phyloP scores from a whole-genome alignment of 2,329 filamentous ascomycete genomes.

The Fusarium duplospermum region DNA sequence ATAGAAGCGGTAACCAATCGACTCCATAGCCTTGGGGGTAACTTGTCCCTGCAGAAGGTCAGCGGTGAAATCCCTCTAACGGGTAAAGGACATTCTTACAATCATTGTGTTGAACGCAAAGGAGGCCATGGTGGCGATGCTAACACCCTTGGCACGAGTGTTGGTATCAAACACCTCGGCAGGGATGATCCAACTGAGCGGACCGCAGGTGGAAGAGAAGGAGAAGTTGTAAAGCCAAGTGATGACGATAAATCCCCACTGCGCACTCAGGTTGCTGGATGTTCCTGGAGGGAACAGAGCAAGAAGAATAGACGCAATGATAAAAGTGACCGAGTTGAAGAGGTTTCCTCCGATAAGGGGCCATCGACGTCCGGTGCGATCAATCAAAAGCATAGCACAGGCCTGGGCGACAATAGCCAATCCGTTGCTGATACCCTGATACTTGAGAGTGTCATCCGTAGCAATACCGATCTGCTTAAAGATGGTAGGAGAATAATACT shows the following conservation, averaged over 20 bases:
- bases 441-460: conserved; percentile 73
- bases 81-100: too few relatives aligned
- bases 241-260: conserved; percentile 76
- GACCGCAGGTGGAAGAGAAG: conserved; percentile 77
- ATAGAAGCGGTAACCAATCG: conserved; percentile 58
- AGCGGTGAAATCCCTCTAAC: too few relatives aligned
- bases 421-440: conserved; percentile 79
- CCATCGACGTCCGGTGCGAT: conserved; percentile 77
- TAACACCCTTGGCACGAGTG: conserved; percentile 78
- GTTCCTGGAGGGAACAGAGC: conserved; percentile 66
- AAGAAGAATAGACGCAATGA: conserved; percentile 69
- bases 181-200: conserved; percentile 68
- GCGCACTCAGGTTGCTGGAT: conserved; percentile 57
- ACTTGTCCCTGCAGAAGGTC: conserved; percentile 58
- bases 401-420: conserved; percentile 76
- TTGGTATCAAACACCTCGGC: conserved; percentile 82
- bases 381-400: conserved; percentile 75
- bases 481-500: conserved; percentile 77
- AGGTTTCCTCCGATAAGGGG: conserved; percentile 80
- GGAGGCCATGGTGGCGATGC: conserved; percentile 77
- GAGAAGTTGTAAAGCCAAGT: conserved; percentile 86
- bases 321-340: conserved; percentile 77
- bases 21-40: conserved; percentile 64
- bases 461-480: conserved; percentile 76
- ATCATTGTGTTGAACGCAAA: conserved; percentile 84